Base-by-base conservation (phyloP, 73 alveolate genomes). In the Uronychia setigera region DNA sequence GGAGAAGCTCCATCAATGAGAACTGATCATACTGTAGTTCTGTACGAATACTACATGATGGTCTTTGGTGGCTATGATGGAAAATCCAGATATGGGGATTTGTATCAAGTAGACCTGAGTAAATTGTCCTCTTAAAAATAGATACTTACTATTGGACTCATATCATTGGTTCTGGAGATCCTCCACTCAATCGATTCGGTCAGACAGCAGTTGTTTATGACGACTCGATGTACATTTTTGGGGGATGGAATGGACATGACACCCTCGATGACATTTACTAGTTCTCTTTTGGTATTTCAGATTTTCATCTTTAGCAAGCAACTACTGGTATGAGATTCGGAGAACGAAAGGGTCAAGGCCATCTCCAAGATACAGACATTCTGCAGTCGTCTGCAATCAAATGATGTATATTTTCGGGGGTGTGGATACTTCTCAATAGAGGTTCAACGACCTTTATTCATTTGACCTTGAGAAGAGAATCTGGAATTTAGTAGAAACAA, bases 211-310 rank as follows among this genome's bases (percentile, higher is more conserved):
- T 86, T 35, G 91, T 93, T 33, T 91, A 80, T 32, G 94, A 93
- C 11, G 93, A 78, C 83, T 78, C 89, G 79, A 95, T 96, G 98
- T 94, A 76, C 67, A 90, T 96, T 59, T 96, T 96, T 80, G 99
- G 99, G 0, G 99, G 99, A 0, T 96, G 99, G 98, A 95, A 96
- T 88, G 99, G 99, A 11, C 98, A 93, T 67, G 98, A 94, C 76
- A 95, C 99, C 28, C 91, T 96, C 74, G 98, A 95, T 84, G 99
- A 96, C 83, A 79, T 96, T 58, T 92, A 92, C 80, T 96, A 96
- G 79, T 96, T 79, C 59, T 88, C 98, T 29, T 93, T 91, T 58
- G n/a, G n/a, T 28, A 58, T 28, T 28, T 26, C 13, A 0, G 31
- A 80, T 80, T 78, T 82, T 5, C 81, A 87, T 26, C n/a, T n/a